A percentile compares a stretch with the other conserved stretches of the same genome.
Evolutionary conservation across 768 basidiomycete species (phyloP).

Genomic region (Leccinellum albellum): DNA sequence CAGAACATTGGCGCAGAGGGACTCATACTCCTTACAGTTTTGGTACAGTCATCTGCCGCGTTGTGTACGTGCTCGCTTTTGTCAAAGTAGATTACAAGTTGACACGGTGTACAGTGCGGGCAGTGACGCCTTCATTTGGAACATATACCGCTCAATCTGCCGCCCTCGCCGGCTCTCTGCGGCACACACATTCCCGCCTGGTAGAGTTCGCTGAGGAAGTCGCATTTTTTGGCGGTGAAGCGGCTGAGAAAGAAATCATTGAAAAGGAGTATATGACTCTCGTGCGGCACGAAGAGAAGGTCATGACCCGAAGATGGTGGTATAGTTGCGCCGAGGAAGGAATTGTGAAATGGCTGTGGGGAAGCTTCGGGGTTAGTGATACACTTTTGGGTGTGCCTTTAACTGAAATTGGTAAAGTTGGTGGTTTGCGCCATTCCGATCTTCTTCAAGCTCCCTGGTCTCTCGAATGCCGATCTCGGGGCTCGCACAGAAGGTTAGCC

Average conservation of each 20-base stretch:
- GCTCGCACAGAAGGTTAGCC: constrained; percentile 79
- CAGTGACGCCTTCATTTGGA: constrained; percentile 88
- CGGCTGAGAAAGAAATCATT: constrained; percentile 85
- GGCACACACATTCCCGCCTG: constrained; percentile 88
- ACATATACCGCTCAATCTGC: constrained; percentile 86
- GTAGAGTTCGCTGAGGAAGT: constrained; percentile 87
- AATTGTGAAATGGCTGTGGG: constrained; percentile 96
- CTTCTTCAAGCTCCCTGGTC: constrained; percentile 83
- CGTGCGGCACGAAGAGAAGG: constrained; percentile 79
- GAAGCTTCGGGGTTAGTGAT: constrained; percentile 79
- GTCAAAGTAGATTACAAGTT: background rate
- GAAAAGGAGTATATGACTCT: constrained; percentile 85
- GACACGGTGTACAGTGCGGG: constrained; percentile 57
- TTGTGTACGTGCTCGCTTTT: constrained; percentile 54
- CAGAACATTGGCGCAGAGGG: constrained; percentile 95
- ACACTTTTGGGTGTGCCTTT: background rate
- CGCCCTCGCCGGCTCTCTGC: constrained; percentile 81
- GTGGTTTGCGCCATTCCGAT: constrained; percentile 91
- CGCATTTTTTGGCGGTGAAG: constrained; percentile 84
- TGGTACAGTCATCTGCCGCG: constrained; percentile 81
- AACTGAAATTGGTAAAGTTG: constrained; percentile 42
- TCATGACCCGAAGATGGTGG: constrained; percentile 79
- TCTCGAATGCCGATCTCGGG: constrained; percentile 66
- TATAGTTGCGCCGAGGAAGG: constrained; percentile 92
- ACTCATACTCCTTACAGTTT: constrained; percentile 71